Evolutionary conservation across 345 rosid genomes (phyloP).

Genomic region (Stellera chamaejasme): DNA sequence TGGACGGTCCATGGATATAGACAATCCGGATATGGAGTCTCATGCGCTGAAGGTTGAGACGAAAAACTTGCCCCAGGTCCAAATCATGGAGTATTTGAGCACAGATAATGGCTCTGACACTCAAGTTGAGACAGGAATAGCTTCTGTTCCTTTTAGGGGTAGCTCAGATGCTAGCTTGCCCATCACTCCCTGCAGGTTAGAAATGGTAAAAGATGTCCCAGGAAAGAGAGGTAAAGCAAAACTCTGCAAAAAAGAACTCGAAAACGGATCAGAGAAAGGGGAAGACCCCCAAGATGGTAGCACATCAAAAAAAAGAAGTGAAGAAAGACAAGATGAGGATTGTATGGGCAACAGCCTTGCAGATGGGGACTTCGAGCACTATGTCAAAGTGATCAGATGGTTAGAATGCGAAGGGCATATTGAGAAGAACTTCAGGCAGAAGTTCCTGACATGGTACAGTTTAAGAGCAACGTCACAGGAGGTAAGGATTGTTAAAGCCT

Average conservation of each 20-base stretch:
- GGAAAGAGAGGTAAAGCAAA: conserved; percentile 42
- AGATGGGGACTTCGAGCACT: conserved; percentile 63
- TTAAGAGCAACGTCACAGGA: conserved; percentile 75
- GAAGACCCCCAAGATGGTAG: conserved; percentile 50
- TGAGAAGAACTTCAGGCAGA: conserved; percentile 87
- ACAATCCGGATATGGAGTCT: conserved; percentile 21
- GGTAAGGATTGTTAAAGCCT: conserved; percentile 73
- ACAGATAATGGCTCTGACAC: conserved; percentile 31
- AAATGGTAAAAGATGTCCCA: conserved; percentile 40
- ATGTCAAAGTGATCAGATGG: conserved; percentile 73
- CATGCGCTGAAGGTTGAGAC: conserved; percentile 26
- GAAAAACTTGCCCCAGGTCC: conserved; percentile 24
- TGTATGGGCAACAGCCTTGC: conserved; percentile 34
- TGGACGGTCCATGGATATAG: conserved; percentile 18
- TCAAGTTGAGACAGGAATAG: conserved; percentile 31
- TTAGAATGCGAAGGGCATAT: conserved; percentile 82
- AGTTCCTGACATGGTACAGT: conserved; percentile 93
- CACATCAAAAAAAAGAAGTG: conserved; percentile 43
- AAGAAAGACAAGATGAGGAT: conserved; percentile 35
- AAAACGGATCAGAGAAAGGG: conserved; percentile 27
- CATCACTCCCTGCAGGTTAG: conserved; percentile 72
- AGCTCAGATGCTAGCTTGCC: conserved; percentile 51
- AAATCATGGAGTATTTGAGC: conserved; percentile 30
- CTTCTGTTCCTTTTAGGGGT: conserved; percentile 32
- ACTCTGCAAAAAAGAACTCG: conserved; percentile 31